Percentiles rank a stretch among this genome's conserved stretches.
Conservation (phyloP, 441 rosid species). For the Melianthus villosus region DNA sequence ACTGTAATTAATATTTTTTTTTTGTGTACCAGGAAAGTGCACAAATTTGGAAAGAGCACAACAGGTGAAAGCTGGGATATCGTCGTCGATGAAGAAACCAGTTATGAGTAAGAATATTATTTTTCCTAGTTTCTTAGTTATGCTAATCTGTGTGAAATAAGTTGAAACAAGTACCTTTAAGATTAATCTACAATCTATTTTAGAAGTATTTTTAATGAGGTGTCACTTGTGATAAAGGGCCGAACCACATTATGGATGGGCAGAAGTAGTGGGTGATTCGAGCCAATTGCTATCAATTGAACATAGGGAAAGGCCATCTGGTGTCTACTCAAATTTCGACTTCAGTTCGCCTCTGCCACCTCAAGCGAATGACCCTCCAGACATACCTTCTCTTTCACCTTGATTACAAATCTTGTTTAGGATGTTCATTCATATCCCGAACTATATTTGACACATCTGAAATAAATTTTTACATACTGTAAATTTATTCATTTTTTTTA, state of each 20-base stretch:
- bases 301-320: conserved; percentile 68
- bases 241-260: conserved; percentile 91
- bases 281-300: conserved; percentile 65
- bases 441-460: conserved; percentile 9
- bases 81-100: conserved; percentile 86
- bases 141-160: no score
- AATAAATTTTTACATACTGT: conserved; percentile 7
- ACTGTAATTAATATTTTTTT: no score
- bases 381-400: conserved; percentile 12
- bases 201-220: no score
- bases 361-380: conserved; percentile 28
- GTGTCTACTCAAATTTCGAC: conserved; percentile 51
- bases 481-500: conserved; percentile 37
- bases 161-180: no score
- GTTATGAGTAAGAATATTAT: conserved; percentile 54
- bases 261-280: conserved; percentile 82
- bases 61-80: conserved; percentile 97
- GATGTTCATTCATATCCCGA: conserved; percentile 13
- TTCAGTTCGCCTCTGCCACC: conserved; percentile 41
- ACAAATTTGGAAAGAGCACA: conserved; percentile 91
- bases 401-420: conserved; percentile 10
- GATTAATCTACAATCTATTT: no score
- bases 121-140: not conserved
- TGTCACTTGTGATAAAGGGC: conserved; percentile 34
- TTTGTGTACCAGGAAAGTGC: conserved; percentile 82